Percentiles rank a stretch among this genome's conserved stretches.
Evolutionary conservation across 2,329 filamentous ascomycete genomes (phyloP).

Genomic region (Zasmidium cellare): DNA sequence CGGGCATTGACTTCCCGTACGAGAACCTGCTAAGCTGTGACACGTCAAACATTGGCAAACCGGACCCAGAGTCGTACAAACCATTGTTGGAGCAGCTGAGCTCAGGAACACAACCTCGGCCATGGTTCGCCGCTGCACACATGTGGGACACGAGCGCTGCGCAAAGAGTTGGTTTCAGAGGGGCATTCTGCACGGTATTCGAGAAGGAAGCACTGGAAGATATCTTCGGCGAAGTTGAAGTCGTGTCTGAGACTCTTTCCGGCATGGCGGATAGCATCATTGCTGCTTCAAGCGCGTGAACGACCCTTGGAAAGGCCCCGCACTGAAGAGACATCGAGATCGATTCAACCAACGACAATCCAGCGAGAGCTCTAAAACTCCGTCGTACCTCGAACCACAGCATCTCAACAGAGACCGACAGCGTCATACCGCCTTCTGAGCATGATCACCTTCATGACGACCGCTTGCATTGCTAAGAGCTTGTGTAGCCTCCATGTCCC

Average conservation of each 20-base stretch:
- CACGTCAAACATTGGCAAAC: conserved; percentile 49
- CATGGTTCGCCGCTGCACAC: conserved; percentile 60
- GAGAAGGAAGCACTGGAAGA: conserved; percentile 52
- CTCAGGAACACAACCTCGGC: conserved; percentile 26
- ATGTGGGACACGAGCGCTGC: conserved; percentile 60
- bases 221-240: conserved; percentile 52
- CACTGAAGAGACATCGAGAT: too few species aligned
- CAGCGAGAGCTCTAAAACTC: too few species aligned
- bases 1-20: conserved; percentile 48
- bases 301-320: too few species aligned
- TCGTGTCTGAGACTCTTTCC: conserved; percentile 47
- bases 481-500: too few species aligned
- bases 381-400: too few species aligned
- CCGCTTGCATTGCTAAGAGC: too few species aligned
- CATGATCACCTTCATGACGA: too few species aligned
- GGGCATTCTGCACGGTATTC: conserved; percentile 54
- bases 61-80: conserved; percentile 48
- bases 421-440: too few species aligned
- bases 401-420: too few species aligned
- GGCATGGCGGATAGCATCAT: conserved; percentile 48
- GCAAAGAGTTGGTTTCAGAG: conserved; percentile 49
- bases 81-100: conserved; percentile 43
- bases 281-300: conserved; percentile 2
- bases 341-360: too few species aligned
- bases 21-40: conserved; percentile 56